phyloP scores from a whole-genome alignment of 2,329 filamentous ascomycete genomes.

The Cercospora canescens region DNA sequence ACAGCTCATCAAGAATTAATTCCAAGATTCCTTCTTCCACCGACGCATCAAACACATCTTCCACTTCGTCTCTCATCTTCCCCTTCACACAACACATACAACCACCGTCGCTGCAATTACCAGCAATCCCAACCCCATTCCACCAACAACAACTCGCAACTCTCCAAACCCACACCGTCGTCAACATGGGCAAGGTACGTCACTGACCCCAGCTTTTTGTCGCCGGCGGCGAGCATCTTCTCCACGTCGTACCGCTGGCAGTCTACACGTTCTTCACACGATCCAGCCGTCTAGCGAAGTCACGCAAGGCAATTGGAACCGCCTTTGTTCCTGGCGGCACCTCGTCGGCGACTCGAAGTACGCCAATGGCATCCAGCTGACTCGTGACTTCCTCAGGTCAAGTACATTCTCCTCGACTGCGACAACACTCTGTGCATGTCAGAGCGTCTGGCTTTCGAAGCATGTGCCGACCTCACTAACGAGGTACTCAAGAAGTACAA shows the following conservation, averaged over 20 bases:
- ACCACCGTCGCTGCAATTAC: not conserved
- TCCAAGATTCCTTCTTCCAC: not conserved
- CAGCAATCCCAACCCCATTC: not conserved
- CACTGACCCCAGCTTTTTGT: not conserved
- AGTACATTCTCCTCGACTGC: slow-evolving; percentile 56
- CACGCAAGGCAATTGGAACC: not conserved
- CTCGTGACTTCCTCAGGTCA: slow-evolving; percentile 36
- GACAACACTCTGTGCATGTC: slow-evolving; percentile 94
- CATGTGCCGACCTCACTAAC: slow-evolving; percentile 86
- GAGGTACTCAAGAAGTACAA: slow-evolving; percentile 71
- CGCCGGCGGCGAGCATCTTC: slow-evolving; percentile 1
- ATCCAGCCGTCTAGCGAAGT: not conserved
- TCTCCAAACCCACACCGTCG: slow-evolving; percentile 7
- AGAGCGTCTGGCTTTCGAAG: slow-evolving; percentile 87
- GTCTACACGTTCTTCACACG: slow-evolving; percentile 1
- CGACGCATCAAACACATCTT: not conserved
- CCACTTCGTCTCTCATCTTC: not conserved
- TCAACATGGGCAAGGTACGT: slow-evolving; percentile 15
- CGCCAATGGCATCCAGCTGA: slow-evolving; percentile 2
- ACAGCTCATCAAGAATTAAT: slow-evolving; percentile 1
- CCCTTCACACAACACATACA: not conserved
- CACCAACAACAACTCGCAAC: not conserved
- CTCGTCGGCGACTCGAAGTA: not conserved
- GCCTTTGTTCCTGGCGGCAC: not conserved
- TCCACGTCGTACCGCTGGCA: slow-evolving; percentile 4